These are phyloP conservation scores for Suillus sp. DNA, from an alignment of 768 basidiomycete genomes.

Conservation along the genomic window DNA sequence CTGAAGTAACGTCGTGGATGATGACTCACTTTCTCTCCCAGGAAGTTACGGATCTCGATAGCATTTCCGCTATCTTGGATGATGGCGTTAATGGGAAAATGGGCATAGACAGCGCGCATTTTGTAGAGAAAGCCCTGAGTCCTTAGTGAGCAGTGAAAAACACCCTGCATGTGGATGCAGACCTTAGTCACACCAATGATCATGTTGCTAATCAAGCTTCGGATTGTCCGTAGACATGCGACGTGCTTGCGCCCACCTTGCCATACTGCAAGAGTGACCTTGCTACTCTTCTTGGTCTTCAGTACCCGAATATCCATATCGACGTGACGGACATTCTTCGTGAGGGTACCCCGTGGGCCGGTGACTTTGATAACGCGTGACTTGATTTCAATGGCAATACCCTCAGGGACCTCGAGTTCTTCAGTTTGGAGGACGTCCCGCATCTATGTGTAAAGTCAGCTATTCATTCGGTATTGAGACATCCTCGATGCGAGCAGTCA, in stretches of 20 bases:
- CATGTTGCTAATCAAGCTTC: constrained; percentile 96
- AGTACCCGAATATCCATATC: constrained; percentile 91
- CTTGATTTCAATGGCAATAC: constrained; percentile 85
- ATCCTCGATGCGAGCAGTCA: constrained; percentile 37
- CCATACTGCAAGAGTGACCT: constrained; percentile 94
- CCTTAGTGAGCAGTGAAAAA: constrained; percentile 11
- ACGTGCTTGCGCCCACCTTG: constrained; percentile 98
- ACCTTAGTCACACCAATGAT: constrained; percentile 96
- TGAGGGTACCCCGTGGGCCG: constrained; percentile 90
- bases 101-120: constrained; percentile 99
- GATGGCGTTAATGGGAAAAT: constrained; percentile 99
- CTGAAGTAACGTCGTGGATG: not conserved
- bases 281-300: constrained; percentile 65
- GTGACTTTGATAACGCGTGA: constrained; percentile 88
- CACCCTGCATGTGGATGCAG: not conserved
- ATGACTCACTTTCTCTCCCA: constrained; percentile 82
- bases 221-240: constrained; percentile 96
- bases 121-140: constrained; percentile 97
- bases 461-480: constrained; percentile 30
- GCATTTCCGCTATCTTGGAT: constrained; percentile 73
- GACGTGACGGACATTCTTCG: constrained; percentile 90
- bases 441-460: constrained; percentile 55
- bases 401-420: constrained; percentile 87
- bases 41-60: constrained; percentile 92
- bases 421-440: constrained; percentile 92